A percentile compares a stretch with the other conserved stretches of the same genome.
These are phyloP conservation scores for Scleroderma bovista DNA, from an alignment of 768 basidiomycete genomes.

Conservation along the genomic window DNA sequence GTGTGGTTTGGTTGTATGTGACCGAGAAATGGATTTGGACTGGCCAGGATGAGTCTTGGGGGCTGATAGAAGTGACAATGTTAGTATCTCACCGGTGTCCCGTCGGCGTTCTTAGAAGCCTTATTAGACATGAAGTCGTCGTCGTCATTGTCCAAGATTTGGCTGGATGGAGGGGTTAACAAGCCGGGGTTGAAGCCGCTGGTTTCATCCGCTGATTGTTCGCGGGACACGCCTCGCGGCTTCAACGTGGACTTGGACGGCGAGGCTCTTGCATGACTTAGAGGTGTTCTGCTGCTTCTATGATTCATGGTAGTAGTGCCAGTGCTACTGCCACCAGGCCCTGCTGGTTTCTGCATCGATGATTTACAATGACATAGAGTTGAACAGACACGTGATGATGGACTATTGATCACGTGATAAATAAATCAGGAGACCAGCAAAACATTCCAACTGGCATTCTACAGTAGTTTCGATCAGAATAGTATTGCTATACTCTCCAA, in stretches of 20 bases:
- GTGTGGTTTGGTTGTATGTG: neutral
- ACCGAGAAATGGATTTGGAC: neutral
- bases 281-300: neutral
- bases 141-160: slow-evolving; percentile 9
- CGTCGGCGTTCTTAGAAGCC: slow-evolving; percentile 5
- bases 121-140: slow-evolving; percentile 23
- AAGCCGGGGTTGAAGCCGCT: slow-evolving; percentile 13
- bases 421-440: neutral
- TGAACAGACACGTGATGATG: neutral
- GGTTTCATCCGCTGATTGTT: neutral
- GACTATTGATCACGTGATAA: neutral
- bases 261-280: neutral
- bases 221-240: neutral
- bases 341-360: neutral
- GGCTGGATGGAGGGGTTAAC: slow-evolving; percentile 23
- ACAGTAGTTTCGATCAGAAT: neutral
- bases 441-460: too few relatives aligned
- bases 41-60: neutral
- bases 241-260: slow-evolving; percentile 2
- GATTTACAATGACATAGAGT: neutral
- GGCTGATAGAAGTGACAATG: neutral
- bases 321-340: neutral
- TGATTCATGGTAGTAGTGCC: neutral
- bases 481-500: slow-evolving; percentile 6
- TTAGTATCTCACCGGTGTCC: neutral